Conservation (phyloP, 2,329 filamentous ascomycete genomes). For the Exophiala lecanii-corni region DNA sequence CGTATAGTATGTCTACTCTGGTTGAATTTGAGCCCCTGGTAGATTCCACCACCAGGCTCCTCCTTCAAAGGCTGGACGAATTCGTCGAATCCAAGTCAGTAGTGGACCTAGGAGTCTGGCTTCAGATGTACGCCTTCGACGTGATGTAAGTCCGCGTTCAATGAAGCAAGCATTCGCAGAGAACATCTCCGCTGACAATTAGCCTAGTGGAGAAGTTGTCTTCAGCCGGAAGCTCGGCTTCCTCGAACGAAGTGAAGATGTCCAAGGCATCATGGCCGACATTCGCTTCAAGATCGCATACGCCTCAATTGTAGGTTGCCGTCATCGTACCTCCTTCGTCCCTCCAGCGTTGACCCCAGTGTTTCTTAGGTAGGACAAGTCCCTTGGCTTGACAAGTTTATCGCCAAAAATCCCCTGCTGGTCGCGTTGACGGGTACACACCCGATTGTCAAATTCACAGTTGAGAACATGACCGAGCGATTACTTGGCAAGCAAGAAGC, state of each 20-base stretch:
- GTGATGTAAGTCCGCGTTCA: slow-evolving; percentile 5
- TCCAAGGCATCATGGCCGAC: slow-evolving; percentile 10
- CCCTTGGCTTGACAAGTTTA: slow-evolving; percentile 11
- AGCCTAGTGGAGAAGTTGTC: slow-evolving; percentile 28
- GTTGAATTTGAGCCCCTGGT: slow-evolving; percentile 62
- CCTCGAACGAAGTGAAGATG: slow-evolving; percentile 5
- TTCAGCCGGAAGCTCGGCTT: slow-evolving; percentile 30
- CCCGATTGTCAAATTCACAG: slow-evolving; percentile 65
- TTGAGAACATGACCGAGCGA: slow-evolving; percentile 62
- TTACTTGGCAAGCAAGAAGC: slow-evolving; percentile 32
- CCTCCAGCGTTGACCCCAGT: slow-evolving; percentile 1
- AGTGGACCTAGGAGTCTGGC: slow-evolving; percentile 10
- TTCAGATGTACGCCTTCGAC: slow-evolving; percentile 18
- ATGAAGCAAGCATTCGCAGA: not conserved
- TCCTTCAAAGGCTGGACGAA: slow-evolving; percentile 57
- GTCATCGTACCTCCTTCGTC: not conserved
- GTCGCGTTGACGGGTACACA: slow-evolving; percentile 65
- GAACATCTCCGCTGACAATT: not conserved
- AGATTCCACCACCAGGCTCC: slow-evolving; percentile 66
- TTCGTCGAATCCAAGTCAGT: slow-evolving; percentile 35
- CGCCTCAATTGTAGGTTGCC: not conserved
- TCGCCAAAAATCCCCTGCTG: slow-evolving; percentile 15
- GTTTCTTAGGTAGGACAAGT: slow-evolving; percentile 12
- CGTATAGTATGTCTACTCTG: slow-evolving; percentile 45
- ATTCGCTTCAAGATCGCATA: slow-evolving; percentile 23